Evolutionary conservation across 257 asterid genomes (phyloP).

Genomic region (Penstemon davidsonii): DNA sequence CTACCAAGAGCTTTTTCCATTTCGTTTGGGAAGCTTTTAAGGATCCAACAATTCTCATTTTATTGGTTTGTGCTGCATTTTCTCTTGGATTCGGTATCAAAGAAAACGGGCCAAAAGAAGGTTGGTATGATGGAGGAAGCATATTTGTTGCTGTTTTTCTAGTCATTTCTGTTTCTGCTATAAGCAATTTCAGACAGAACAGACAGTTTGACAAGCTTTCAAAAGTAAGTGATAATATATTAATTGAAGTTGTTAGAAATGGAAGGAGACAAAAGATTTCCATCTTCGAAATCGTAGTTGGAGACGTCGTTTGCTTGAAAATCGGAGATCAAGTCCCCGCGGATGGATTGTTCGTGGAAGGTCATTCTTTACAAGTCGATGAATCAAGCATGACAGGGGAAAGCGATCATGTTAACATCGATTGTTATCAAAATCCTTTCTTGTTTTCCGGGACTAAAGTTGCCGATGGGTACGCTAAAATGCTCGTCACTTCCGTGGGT

Average conservation of each 20-base stretch:
- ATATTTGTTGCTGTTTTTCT: constrained; percentile 20
- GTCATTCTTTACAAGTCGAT: constrained; percentile 31
- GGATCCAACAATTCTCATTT: constrained; percentile 5
- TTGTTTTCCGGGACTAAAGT: constrained; percentile 30
- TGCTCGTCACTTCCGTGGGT: constrained; percentile 39
- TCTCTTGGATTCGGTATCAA: constrained; percentile 20
- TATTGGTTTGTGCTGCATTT: constrained; percentile 20
- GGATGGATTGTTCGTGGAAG: constrained; percentile 36
- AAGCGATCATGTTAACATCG: constrained; percentile 23
- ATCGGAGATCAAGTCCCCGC: constrained; percentile 37
- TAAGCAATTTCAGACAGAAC: constrained; percentile 8
- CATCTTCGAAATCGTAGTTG: constrained; percentile 31
- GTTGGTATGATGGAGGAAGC: constrained; percentile 32
- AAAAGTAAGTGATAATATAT: not conserved
- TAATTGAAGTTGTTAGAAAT: constrained; percentile 18
- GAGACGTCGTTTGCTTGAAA: constrained; percentile 32
- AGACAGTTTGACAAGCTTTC: constrained; percentile 16
- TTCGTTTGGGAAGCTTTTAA: constrained; percentile 6
- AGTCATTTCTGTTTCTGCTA: not conserved
- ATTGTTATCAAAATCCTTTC: constrained; percentile 27
- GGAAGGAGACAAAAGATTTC: constrained; percentile 24
- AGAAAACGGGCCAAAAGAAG: constrained; percentile 20
- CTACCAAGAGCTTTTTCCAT: not conserved
- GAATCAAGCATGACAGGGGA: constrained; percentile 39
- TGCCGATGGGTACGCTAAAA: constrained; percentile 23